These are phyloP conservation scores for Erythrophleum ivorense DNA, from an alignment of 331 rosid species.

Conservation along the genomic window DNA sequence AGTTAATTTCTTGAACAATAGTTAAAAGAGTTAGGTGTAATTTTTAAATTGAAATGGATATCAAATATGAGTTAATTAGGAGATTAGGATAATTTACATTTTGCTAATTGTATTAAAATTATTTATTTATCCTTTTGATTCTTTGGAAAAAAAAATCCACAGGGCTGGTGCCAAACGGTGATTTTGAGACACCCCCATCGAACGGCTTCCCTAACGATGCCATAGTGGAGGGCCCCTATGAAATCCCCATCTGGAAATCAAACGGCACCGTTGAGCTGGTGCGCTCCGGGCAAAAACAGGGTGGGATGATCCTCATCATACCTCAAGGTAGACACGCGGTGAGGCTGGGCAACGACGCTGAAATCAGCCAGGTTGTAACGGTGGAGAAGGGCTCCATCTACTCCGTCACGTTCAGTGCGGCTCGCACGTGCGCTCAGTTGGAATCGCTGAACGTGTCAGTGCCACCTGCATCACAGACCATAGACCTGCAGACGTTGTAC, in stretches of 20 bases:
- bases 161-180: conserved; percentile 85
- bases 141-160: background rate
- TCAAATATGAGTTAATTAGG: too few relatives aligned
- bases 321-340: conserved; percentile 95
- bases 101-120: too few relatives aligned
- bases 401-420: conserved; percentile 89
- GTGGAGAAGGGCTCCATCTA: conserved; percentile 83
- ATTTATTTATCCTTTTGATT: background rate
- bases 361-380: conserved; percentile 71
- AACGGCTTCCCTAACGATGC: conserved; percentile 78
- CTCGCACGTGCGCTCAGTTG: conserved; percentile 94
- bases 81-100: too few relatives aligned
- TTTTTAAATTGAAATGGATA: too few relatives aligned
- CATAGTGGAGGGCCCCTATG: conserved; percentile 51
- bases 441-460: conserved; percentile 88
- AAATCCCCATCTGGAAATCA: conserved; percentile 76
- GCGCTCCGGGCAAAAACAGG: conserved; percentile 85
- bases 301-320: conserved; percentile 94
- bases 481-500: conserved; percentile 90
- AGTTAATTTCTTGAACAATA: too few relatives aligned
- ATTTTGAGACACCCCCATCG: conserved; percentile 69
- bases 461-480: conserved; percentile 73
- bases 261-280: conserved; percentile 88
- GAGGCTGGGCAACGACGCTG: conserved; percentile 90
- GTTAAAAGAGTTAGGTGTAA: too few relatives aligned